Conservation (phyloP, 352 stramenopile species). For the Pythium insidiosum region DNA sequence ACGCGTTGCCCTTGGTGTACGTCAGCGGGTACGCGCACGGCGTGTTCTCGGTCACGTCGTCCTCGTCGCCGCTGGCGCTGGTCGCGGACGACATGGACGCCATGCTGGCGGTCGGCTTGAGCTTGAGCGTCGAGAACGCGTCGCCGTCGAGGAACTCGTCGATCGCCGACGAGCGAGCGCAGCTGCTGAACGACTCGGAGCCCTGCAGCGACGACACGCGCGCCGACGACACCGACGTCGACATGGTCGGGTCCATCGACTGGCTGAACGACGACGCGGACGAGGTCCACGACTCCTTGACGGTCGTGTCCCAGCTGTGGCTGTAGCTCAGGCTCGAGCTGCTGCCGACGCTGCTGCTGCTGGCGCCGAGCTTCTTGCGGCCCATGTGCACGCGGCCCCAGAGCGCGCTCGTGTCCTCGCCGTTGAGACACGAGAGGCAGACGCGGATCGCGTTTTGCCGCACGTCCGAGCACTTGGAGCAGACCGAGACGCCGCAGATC, state of each 20-base stretch:
- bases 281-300: constrained; percentile 25
- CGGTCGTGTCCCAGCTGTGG: constrained; percentile 7
- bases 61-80: constrained; percentile 30
- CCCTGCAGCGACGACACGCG: neutral
- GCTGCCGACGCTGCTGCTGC: constrained; percentile 7
- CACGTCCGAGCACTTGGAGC: constrained; percentile 66
- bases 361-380: constrained; percentile 27
- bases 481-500: constrained; percentile 62
- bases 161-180: constrained; percentile 9
- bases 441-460: constrained; percentile 48
- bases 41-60: constrained; percentile 49
- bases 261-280: constrained; percentile 7
- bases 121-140: neutral
- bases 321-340: constrained; percentile 3
- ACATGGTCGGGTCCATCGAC: neutral
- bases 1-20: constrained; percentile 67
- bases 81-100: constrained; percentile 7
- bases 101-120: constrained; percentile 3
- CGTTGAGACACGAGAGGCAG: constrained; percentile 62
- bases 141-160: constrained; percentile 14
- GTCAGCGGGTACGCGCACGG: constrained; percentile 55
- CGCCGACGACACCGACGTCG: neutral
- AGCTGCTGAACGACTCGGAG: constrained; percentile 13
- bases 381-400: constrained; percentile 27
- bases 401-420: constrained; percentile 32